Evolutionary conservation across 495 filamentous ascomycete species (phyloP), one percentile per base, ranked within the genome.

Genomic region (Penicillium cataractarum): DNA sequence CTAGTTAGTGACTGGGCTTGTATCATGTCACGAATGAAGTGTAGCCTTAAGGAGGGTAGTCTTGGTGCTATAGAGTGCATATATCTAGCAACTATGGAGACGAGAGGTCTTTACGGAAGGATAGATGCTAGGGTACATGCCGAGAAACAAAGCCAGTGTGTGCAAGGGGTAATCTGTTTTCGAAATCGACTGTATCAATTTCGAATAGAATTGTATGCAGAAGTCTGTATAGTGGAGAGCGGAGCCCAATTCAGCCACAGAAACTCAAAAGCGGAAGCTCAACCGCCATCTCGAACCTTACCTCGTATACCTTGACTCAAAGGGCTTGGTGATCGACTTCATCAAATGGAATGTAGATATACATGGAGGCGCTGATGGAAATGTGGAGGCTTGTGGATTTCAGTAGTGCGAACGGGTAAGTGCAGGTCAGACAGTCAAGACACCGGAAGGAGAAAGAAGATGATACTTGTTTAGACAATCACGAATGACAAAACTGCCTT

Each of bases 21-120:
- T 33, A 53, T 53, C 21, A 53, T 53, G 1, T 53, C 26, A 29
- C 17, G 50, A 33, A 53, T 53, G 6, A 53, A 29, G 5, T 32
- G 12, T 19, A 53, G n/a, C 17, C 12, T 53, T n/a, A 12, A 53
- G 17, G 6, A 19, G 26, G 50, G 50, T 29, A 53, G 26, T 33
- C 50, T 53, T n/a, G 26, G 50, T 33, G 50, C 50, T 6, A 53
- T 49, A 46, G 35, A 39, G 35, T 17, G 35, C 35, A 17, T 39
- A 39, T 39, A 13, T 39, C 35, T 39, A 39, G 35, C 4, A 5
- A 39, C 17, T 39, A 4, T 39, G 13, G 35, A 39, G 35, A 17
- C 17, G 13, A 39, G 35, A 39, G 35, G 13, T 15, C 35, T 39
- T 39, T 39, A 1, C 35, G 35, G 35, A 39, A 39, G 13, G 35